Conservation (phyloP, 371 early-diverging fungal species). For the Saksenaea oblongispora region DNA sequence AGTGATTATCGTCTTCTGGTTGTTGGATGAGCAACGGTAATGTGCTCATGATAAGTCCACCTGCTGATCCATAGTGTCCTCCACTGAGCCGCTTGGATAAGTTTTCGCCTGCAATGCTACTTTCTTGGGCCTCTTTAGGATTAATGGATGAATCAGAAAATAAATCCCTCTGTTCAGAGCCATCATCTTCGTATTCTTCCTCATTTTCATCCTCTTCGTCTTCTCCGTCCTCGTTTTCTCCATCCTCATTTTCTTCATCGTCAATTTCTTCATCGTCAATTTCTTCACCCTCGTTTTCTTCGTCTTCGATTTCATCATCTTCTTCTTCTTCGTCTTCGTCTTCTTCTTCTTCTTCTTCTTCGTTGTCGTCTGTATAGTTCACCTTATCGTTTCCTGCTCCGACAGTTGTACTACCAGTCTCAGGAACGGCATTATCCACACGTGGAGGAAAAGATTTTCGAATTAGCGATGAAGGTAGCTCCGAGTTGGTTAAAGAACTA, state of each 20-base stretch:
- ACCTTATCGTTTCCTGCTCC: neutral
- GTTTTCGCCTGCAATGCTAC: slow-evolving; percentile 20
- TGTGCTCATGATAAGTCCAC: slow-evolving; percentile 43
- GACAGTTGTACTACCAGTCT: neutral
- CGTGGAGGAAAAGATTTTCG: neutral
- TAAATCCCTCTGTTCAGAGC: slow-evolving; percentile 21
- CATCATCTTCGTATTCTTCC: slow-evolving; percentile 25
- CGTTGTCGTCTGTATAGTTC: neutral
- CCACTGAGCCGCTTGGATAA: slow-evolving; percentile 49
- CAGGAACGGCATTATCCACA: neutral
- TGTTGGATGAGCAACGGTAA: slow-evolving; percentile 12
- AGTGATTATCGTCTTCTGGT: slow-evolving; percentile 9
- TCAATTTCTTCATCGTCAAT: slow-evolving; percentile 15
- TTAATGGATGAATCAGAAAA: slow-evolving; percentile 16
- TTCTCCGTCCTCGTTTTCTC: neutral
- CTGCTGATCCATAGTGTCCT: slow-evolving; percentile 52
- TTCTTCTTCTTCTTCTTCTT: neutral
- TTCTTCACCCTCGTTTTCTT: slow-evolving; percentile 10
- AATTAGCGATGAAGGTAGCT: neutral
- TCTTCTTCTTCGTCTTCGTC: neutral
- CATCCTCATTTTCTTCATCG: too few species aligned
- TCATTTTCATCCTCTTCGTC: neutral
- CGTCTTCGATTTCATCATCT: slow-evolving; percentile 23
- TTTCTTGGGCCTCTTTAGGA: slow-evolving; percentile 17
- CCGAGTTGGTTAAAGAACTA: neutral